Conservation (phyloP, 2,329 filamentous ascomycete genomes). For the Phyllosticta citriasiana region DNA sequence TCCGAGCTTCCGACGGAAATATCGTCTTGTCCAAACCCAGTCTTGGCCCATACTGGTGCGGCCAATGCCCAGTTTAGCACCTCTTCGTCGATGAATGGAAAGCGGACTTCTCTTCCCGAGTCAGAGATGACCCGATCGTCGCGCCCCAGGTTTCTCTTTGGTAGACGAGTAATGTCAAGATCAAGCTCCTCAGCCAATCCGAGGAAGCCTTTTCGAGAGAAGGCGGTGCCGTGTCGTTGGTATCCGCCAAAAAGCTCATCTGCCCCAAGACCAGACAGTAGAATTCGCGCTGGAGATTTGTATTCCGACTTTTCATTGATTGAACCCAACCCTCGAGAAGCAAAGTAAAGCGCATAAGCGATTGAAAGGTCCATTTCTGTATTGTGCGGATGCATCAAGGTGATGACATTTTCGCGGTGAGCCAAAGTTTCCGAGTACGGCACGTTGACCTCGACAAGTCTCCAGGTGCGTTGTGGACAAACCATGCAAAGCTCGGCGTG, state of each 20-base stretch:
- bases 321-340: slow-evolving; percentile 60
- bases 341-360: slow-evolving; percentile 87
- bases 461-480: slow-evolving; percentile 66
- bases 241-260: slow-evolving; percentile 97
- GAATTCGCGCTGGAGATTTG: slow-evolving; percentile 63
- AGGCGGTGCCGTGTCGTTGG: slow-evolving; percentile 70
- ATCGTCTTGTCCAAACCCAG: slow-evolving; percentile 58
- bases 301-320: slow-evolving; percentile 38
- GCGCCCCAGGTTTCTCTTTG: slow-evolving; percentile 86
- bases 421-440: slow-evolving; percentile 64
- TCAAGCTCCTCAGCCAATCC: slow-evolving; percentile 74
- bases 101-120: slow-evolving; percentile 81
- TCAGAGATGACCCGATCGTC: slow-evolving; percentile 86
- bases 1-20: slow-evolving; percentile 50
- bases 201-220: slow-evolving; percentile 54
- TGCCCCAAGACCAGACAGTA: slow-evolving; percentile 86
- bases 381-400: slow-evolving; percentile 82
- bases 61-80: slow-evolving; percentile 73
- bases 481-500: slow-evolving; percentile 60
- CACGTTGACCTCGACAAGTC: slow-evolving; percentile 78
- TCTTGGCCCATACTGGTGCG: slow-evolving; percentile 72
- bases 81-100: slow-evolving; percentile 81
- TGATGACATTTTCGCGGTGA: slow-evolving; percentile 60
- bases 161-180: slow-evolving; percentile 74
- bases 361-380: slow-evolving; percentile 99